phyloP scores from a whole-genome alignment of 1,284 basidiomycete species.

The Cryptococcus maquisensis region DNA sequence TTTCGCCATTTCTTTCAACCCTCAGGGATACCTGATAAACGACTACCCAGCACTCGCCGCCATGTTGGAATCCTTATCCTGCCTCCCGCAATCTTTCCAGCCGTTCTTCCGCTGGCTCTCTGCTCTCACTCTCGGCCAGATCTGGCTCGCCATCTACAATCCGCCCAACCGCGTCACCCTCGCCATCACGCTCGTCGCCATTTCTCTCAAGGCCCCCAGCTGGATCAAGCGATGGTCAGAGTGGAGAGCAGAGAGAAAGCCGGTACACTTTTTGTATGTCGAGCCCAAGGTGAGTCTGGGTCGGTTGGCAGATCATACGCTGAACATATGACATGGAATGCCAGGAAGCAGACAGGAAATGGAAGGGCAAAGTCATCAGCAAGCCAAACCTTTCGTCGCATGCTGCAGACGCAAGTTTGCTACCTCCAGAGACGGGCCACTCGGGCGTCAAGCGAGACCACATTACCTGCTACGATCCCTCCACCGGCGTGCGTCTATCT shows the following conservation, averaged over 20 bases:
- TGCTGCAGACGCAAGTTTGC: conserved; percentile 22
- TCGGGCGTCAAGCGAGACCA: conserved; percentile 58
- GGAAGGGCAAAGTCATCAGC: conserved; percentile 27
- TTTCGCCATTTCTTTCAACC: too few relatives aligned
- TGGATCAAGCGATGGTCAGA: conserved; percentile 6
- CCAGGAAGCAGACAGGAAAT: conserved; percentile 24
- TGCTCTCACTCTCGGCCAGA: conserved; percentile 28
- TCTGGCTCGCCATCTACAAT: conserved; percentile 34
- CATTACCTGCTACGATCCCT: conserved; percentile 87
- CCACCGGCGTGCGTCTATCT: conserved; percentile 64
- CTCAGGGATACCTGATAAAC: too few relatives aligned
- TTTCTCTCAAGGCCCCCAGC: conserved; percentile 13
- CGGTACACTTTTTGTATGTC: conserved; percentile 60
- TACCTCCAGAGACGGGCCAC: conserved; percentile 25
- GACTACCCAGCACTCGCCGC: background rate
- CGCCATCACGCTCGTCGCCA: conserved; percentile 16
- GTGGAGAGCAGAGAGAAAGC: conserved; percentile 46
- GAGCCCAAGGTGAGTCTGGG: conserved; percentile 56
- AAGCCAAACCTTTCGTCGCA: conserved; percentile 31
- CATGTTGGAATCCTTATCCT: conserved; percentile 10
- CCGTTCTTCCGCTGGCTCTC: conserved; percentile 17
- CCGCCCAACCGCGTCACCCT: conserved; percentile 26
- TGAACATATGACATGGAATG: background rate
- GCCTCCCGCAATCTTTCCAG: background rate
- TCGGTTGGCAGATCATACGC: background rate